Evolutionary conservation across 2,329 filamentous ascomycete species (phyloP).

Genomic region (Nakataea oryzae): DNA sequence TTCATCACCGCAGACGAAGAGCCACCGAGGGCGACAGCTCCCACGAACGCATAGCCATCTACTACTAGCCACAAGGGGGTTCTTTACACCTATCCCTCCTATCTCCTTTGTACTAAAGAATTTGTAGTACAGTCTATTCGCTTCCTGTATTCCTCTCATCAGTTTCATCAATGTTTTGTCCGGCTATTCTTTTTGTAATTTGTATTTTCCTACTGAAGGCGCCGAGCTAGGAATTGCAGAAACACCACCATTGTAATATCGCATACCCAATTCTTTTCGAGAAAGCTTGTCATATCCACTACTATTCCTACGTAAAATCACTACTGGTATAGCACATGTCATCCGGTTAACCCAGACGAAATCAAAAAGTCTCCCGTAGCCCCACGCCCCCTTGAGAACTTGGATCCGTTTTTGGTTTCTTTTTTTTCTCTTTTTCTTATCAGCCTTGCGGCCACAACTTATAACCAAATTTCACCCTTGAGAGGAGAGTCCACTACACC

Average conservation of each 20-base stretch:
- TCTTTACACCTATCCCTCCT: neutral
- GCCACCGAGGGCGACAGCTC: neutral
- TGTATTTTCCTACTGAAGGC: neutral
- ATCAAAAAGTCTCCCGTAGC: neutral
- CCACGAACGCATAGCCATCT: neutral
- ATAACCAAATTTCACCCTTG: neutral
- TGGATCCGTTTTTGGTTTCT: too few species aligned
- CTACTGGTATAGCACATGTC: neutral
- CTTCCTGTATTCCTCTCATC: neutral
- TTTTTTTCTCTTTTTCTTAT: too few species aligned
- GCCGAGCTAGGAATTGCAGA: neutral
- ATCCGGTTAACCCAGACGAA: neutral
- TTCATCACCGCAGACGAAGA: conserved; percentile 5
- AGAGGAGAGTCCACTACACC: neutral
- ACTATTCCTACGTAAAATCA: neutral
- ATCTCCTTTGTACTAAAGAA: neutral
- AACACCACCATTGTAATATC: neutral
- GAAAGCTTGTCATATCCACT: neutral
- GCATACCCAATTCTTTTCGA: neutral
- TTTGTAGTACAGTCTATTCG: neutral
- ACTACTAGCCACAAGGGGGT: neutral
- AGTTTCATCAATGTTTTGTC: neutral
- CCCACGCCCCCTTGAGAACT: too few species aligned
- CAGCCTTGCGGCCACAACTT: neutral
- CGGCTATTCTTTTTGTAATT: neutral